A percentile compares a stretch with the other conserved stretches of the same genome.
Evolutionary conservation across 257 asterid genomes (phyloP).

Genomic region (Nicotiana undulata): DNA sequence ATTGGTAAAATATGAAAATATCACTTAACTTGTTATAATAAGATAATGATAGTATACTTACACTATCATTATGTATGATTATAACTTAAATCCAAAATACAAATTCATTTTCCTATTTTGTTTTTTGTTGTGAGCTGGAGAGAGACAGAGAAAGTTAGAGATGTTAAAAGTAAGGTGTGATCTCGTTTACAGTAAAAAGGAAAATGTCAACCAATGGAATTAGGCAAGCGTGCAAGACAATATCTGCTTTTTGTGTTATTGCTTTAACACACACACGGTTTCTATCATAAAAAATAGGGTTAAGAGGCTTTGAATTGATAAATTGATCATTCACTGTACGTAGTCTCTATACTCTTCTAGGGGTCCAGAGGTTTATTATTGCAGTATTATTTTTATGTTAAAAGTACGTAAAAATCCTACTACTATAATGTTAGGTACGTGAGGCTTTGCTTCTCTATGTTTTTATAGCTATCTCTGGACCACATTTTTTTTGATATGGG

Average conservation of each 20-base stretch:
- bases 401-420: background rate
- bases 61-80: too few species aligned
- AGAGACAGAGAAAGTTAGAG: background rate
- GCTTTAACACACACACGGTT: constrained; percentile 15
- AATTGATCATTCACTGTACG: background rate
- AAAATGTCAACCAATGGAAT: constrained; percentile 3
- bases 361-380: background rate
- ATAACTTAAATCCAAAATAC: too few species aligned
- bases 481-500: background rate
- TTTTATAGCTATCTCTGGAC: background rate
- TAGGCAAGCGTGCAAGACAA: constrained; percentile 21
- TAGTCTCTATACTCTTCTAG: background rate
- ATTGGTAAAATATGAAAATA: too few species aligned
- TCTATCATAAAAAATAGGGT: background rate
- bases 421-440: background rate
- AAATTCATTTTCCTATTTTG: too few species aligned
- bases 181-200: background rate
- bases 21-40: too few species aligned
- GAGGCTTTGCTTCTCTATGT: background rate
- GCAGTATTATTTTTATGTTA: background rate
- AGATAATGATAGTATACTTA: too few species aligned
- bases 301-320: background rate
- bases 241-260: constrained; percentile 11
- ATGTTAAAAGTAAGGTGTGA: background rate
- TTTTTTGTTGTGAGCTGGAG: background rate